These are phyloP conservation scores for Coemansia nantahalensis DNA, from an alignment of 192 early-diverging fungal species.

Conservation along the genomic window DNA sequence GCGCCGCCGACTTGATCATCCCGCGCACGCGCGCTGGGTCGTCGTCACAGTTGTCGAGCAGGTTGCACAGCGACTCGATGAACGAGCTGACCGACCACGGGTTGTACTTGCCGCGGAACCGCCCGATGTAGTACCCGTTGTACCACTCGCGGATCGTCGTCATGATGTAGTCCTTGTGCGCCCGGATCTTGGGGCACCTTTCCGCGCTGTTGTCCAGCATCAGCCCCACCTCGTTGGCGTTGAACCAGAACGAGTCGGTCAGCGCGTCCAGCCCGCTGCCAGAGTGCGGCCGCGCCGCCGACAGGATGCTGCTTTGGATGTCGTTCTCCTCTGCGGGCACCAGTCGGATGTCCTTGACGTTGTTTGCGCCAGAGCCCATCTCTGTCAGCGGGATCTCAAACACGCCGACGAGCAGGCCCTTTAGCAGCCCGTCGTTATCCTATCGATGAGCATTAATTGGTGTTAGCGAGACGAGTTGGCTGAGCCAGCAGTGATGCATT, in stretches of 20 bases:
- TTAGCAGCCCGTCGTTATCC: conserved; percentile 22
- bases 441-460: conserved; percentile 1
- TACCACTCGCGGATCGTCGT: conserved; percentile 21
- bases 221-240: conserved; percentile 22
- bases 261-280: conserved; percentile 27
- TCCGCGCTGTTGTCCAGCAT: conserved; percentile 32
- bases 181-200: conserved; percentile 4
- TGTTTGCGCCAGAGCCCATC: conserved; percentile 40
- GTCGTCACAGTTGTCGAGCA: conserved; percentile 2
- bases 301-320: conserved; percentile 19
- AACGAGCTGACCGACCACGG: conserved; percentile 45
- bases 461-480: not conserved
- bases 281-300: conserved; percentile 17
- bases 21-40: not conserved
- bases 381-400: conserved; percentile 43
- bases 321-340: conserved; percentile 28
- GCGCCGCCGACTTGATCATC: conserved; percentile 8
- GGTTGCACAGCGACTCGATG: conserved; percentile 21
- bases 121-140: conserved; percentile 34
- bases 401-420: conserved; percentile 35
- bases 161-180: conserved; percentile 20
- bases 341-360: conserved; percentile 39
- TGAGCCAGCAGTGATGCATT: too few relatives aligned
- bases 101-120: conserved; percentile 47
- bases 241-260: conserved; percentile 37